A percentile compares a stretch with the other conserved stretches of the same genome.
phyloP scores from a whole-genome alignment of 2,329 filamentous ascomycete genomes.

The Pestalotiopsis sp. region DNA sequence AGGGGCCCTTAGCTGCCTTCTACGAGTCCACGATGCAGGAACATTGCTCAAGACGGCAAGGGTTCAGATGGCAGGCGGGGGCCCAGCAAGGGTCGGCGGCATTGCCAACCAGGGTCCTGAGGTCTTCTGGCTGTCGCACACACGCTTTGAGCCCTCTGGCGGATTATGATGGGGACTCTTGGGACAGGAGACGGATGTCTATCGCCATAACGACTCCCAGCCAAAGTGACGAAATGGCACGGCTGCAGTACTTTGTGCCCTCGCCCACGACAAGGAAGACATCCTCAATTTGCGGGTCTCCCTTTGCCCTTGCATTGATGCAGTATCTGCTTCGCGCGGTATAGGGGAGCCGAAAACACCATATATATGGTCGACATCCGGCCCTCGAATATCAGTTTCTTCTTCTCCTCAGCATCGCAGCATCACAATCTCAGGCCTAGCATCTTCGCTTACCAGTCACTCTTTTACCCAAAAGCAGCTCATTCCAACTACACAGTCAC shows the following conservation, averaged over 20 bases:
- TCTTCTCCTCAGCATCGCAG: constrained; percentile 8
- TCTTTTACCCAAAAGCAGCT: constrained; percentile 19
- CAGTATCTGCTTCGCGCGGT: background rate
- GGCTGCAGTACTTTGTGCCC: background rate
- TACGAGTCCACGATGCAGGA: constrained; percentile 10
- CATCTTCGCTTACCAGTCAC: constrained; percentile 14
- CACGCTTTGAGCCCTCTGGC: background rate
- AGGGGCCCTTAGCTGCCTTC: background rate
- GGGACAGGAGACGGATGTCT: constrained; percentile 7
- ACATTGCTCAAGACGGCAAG: constrained; percentile 9
- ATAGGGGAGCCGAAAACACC: background rate
- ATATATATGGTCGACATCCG: constrained; percentile 17
- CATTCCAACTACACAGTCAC: constrained; percentile 26
- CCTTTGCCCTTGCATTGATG: background rate
- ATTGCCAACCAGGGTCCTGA: constrained; percentile 4
- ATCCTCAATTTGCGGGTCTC: background rate
- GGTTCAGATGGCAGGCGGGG: constrained; percentile 3
- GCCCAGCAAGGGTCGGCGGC: constrained; percentile 1
- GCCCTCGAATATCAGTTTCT: background rate
- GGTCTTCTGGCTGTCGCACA: background rate
- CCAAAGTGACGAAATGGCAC: constrained; percentile 14
- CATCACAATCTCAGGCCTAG: constrained; percentile 15
- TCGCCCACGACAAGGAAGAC: background rate
- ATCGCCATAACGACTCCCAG: constrained; percentile 10
- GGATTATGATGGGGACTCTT: background rate